phyloP scores from a whole-genome alignment of 2,329 filamentous ascomycete genomes.

The Neonectria hederae region DNA sequence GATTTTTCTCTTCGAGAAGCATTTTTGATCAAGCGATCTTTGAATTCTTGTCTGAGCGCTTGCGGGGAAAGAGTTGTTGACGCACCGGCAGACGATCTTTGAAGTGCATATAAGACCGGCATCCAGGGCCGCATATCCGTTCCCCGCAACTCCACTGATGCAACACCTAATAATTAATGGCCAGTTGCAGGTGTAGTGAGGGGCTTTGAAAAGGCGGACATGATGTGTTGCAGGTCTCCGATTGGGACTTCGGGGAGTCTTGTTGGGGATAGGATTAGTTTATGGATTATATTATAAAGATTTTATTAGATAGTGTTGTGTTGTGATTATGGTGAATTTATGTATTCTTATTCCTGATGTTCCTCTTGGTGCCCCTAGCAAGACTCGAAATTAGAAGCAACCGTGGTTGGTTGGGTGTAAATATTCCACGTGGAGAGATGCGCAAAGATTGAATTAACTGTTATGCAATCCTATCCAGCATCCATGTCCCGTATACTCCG shows the following conservation, averaged over 20 bases:
- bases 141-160: slow-evolving; percentile 9
- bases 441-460: too few species aligned
- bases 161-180: slow-evolving; percentile 1
- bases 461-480: background rate
- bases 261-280: too few species aligned
- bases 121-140: slow-evolving; percentile 6
- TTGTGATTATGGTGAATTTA: too few species aligned
- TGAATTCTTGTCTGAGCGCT: background rate
- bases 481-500: background rate
- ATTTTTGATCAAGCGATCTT: background rate
- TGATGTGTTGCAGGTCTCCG: background rate
- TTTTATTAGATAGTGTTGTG: too few species aligned
- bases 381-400: too few species aligned
- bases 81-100: background rate
- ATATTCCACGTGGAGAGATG: too few species aligned
- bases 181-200: background rate
- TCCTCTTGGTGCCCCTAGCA: too few species aligned
- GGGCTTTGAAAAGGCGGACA: background rate
- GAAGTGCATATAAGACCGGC: background rate
- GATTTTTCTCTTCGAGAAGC: slow-evolving; percentile 15
- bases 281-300: too few species aligned
- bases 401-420: too few species aligned
- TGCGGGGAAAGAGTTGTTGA: background rate
- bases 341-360: too few species aligned
- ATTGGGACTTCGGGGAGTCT: background rate